Evolutionary conservation across 768 basidiomycete species (phyloP), one percentile per base, ranked within the genome.

Genomic region (Amanita fuliginea): DNA sequence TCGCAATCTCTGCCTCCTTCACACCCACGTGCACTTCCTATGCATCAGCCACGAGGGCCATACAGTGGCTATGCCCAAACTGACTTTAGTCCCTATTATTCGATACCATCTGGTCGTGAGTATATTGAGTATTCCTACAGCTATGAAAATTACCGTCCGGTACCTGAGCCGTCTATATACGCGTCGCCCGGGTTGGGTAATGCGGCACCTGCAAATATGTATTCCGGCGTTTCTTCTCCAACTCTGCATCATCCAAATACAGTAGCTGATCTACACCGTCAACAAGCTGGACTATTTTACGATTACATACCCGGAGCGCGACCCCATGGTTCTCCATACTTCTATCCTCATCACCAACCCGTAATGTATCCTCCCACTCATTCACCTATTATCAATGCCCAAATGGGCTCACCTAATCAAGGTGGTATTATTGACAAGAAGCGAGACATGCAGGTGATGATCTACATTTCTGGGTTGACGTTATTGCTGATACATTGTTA

Each of bases 41-140:
- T 57, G 51, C 52, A 62, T 53, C 44, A 59, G 21, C 44, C 42
- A 32, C 41, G 49, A 10, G 49, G 35, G n/a, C 51, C 51, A 28
- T 51, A 51, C 44, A 46, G 28, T 39, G 51, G 35, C 32, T 51
- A 51, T 46, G 43, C 51, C 14, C 51, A 51, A 46, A 30, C 33
- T 39, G 83, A 85, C 39, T 86, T 79, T 60, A 67, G 74, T 21
- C 66, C 71, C 7, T 84, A 82, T 59, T 83, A 81, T 63, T 61
- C 67, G 42, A 72, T 70, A 36, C 70, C 72, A 28, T 65, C 76
- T 35, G 64, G 64, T 52, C 72, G 72, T 52, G 76, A 80, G 54
- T 78, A 74, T 55, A 60, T 67, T 52, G 80, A 81, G 47, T 81
- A 75, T 64, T 67, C 71, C 36, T 80, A 81, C 59, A 72, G 70